Conservation (phyloP, 768 basidiomycete species). For the Pulveroboletus sp. region DNA sequence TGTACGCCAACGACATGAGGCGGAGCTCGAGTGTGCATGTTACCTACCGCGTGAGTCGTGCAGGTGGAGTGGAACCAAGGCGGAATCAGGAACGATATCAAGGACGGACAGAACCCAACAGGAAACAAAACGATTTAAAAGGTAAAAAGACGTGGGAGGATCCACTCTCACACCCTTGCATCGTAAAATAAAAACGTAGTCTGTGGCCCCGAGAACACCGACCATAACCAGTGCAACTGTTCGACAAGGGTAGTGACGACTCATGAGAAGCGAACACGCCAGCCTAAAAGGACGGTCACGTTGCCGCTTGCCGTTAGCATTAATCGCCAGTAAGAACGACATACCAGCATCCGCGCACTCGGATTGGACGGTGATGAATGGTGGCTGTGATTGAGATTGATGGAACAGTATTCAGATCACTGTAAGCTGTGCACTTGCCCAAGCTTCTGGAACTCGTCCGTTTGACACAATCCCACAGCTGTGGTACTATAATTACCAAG, state of each 20-base stretch:
- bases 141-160: constrained; percentile 6
- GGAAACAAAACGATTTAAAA: background rate
- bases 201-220: background rate
- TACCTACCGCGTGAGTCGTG: constrained; percentile 2
- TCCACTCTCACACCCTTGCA: background rate
- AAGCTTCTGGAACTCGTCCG: background rate
- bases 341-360: background rate
- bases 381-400: no score
- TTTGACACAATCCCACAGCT: no score
- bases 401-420: no score
- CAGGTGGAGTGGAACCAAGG: background rate
- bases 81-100: background rate
- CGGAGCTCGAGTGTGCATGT: background rate
- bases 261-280: background rate
- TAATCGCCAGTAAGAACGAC: background rate
- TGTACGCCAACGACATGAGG: constrained; percentile 21
- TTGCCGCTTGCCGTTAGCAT: background rate
- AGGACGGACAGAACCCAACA: background rate
- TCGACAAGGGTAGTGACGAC: background rate
- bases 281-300: background rate
- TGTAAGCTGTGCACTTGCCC: constrained; percentile 6
- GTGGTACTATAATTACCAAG: no score
- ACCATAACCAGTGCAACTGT: constrained; percentile 4
- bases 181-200: constrained; percentile 5
- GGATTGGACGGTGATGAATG: background rate